A percentile compares a stretch with the other conserved stretches of the same genome.
Conservation (phyloP, 2,329 filamentous ascomycete genomes). For the Dendryphion nanum region DNA sequence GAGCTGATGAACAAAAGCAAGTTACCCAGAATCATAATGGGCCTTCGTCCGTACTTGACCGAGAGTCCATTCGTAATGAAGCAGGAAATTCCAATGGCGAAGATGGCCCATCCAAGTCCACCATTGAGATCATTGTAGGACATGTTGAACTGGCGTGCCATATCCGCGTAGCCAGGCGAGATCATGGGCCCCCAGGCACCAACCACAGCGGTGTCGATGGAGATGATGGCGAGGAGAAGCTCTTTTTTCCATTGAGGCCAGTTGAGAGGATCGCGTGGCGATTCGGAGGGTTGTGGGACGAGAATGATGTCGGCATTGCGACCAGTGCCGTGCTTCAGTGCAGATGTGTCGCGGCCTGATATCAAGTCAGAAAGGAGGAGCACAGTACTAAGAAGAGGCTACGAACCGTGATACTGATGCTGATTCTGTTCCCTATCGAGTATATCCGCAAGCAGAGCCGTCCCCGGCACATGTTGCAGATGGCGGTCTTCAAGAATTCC, state of each 20-base stretch:
- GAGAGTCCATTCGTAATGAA: constrained; percentile 18
- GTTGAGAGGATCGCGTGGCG: constrained; percentile 17
- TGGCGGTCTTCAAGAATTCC: constrained; percentile 19
- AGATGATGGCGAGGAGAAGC: constrained; percentile 17
- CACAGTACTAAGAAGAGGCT: neutral
- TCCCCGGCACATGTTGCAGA: constrained; percentile 20
- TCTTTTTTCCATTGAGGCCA: constrained; percentile 26
- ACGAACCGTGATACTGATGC: constrained; percentile 15
- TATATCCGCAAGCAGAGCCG: constrained; percentile 17
- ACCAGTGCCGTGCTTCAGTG: constrained; percentile 26
- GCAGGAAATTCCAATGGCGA: constrained; percentile 19
- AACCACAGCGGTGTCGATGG: constrained; percentile 17
- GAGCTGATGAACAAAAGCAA: constrained; percentile 15
- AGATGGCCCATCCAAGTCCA: constrained; percentile 19
- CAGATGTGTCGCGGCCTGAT: constrained; percentile 21
- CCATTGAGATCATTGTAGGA: constrained; percentile 16
- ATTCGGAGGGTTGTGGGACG: constrained; percentile 19
- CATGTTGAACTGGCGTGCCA: constrained; percentile 19
- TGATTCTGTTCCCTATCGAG: constrained; percentile 5
- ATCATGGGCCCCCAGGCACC: constrained; percentile 24
- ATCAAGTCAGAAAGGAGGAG: no score
- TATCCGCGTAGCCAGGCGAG: constrained; percentile 14
- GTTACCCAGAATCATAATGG: constrained; percentile 19
- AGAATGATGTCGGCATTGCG: constrained; percentile 27
- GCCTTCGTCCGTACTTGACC: constrained; percentile 17